phyloP scores from a whole-genome alignment of 2,329 filamentous ascomycete species.

The Penicillium capsulatum region DNA sequence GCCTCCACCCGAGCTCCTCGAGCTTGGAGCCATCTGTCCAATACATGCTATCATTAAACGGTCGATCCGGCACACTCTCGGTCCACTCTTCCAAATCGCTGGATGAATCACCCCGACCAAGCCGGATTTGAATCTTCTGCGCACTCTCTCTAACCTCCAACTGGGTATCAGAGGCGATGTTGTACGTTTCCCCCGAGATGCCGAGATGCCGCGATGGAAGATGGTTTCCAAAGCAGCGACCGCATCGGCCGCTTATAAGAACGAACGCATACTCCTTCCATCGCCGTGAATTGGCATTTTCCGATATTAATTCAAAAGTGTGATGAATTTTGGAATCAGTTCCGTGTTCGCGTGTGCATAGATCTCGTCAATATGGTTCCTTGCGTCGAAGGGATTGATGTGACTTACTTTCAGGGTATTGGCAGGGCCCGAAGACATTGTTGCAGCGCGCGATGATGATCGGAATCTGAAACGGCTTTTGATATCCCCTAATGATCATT shows the following conservation, averaged over 20 bases:
- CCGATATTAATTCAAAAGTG: conserved; percentile 59
- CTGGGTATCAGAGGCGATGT: conserved; percentile 73
- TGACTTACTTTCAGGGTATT: conserved; percentile 74
- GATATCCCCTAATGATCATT: conserved; percentile 83
- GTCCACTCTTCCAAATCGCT: conserved; percentile 60
- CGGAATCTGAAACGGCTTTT: conserved; percentile 76
- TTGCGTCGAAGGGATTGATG: conserved; percentile 36
- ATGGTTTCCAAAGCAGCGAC: conserved; percentile 81
- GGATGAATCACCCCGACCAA: conserved; percentile 47
- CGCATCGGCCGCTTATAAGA: conserved; percentile 74
- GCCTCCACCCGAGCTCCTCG: conserved; percentile 63
- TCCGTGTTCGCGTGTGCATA: conserved; percentile 50
- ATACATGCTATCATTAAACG: conserved; percentile 72
- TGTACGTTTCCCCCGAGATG: conserved; percentile 81
- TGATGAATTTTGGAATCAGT: conserved; percentile 76
- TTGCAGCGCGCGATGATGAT: conserved; percentile 77
- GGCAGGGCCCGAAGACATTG: conserved; percentile 81
- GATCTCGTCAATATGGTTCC: too few species aligned
- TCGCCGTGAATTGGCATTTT: conserved; percentile 73
- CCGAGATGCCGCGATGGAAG: conserved; percentile 67
- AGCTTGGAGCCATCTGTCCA: conserved; percentile 68
- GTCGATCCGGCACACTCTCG: conserved; percentile 71
- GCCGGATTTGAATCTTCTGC: conserved; percentile 54
- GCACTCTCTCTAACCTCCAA: conserved; percentile 71
- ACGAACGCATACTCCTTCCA: conserved; percentile 68